A percentile compares a stretch with the other conserved stretches of the same genome.
Evolutionary conservation across 805 yeast genomes (phyloP).

Genomic region (Debaryomyces hansenii): DNA sequence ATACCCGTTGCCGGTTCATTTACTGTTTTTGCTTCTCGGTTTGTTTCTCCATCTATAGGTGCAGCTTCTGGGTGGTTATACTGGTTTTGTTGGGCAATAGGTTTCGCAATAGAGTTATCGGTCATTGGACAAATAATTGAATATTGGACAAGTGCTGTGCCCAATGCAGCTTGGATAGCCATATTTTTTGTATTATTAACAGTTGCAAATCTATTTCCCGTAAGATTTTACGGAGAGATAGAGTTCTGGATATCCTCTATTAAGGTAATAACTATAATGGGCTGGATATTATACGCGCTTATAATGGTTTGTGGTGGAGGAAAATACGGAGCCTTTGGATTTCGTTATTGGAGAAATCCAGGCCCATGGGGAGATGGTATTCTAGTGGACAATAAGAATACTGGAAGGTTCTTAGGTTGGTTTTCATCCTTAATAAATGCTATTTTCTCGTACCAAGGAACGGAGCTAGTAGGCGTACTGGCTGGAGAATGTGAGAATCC

Average conservation of each 20-base stretch:
- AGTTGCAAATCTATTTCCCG: conserved; percentile 51
- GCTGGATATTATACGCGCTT: too few species aligned
- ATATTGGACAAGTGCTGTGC: conserved; percentile 70
- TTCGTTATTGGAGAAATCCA: conserved; percentile 57
- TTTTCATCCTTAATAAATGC: too few species aligned
- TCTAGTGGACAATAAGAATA: conserved; percentile 45
- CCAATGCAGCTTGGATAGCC: conserved; percentile 71
- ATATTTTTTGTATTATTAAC: conserved; percentile 65
- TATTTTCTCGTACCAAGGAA: conserved; percentile 19
- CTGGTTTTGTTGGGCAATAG: conserved; percentile 22
- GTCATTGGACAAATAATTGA: conserved; percentile 65
- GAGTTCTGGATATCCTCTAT: too few species aligned
- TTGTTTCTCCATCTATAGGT: conserved; percentile 70
- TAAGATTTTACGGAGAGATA: too few species aligned
- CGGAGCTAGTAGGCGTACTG: too few species aligned
- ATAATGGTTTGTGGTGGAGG: too few species aligned
- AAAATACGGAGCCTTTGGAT: too few species aligned
- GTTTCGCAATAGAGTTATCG: conserved; percentile 65
- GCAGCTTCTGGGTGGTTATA: conserved; percentile 70
- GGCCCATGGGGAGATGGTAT: conserved; percentile 75
- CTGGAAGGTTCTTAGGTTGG: conserved; percentile 69
- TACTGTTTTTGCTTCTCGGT: conserved; percentile 67
- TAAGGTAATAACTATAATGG: too few species aligned
- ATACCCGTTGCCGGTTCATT: conserved; percentile 70
- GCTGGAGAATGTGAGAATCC: conserved; percentile 74